A percentile compares a stretch with the other conserved stretches of the same genome.
These are phyloP conservation scores for Toxicodendron radicans DNA, from an alignment of 345 rosid species.

Conservation along the genomic window DNA sequence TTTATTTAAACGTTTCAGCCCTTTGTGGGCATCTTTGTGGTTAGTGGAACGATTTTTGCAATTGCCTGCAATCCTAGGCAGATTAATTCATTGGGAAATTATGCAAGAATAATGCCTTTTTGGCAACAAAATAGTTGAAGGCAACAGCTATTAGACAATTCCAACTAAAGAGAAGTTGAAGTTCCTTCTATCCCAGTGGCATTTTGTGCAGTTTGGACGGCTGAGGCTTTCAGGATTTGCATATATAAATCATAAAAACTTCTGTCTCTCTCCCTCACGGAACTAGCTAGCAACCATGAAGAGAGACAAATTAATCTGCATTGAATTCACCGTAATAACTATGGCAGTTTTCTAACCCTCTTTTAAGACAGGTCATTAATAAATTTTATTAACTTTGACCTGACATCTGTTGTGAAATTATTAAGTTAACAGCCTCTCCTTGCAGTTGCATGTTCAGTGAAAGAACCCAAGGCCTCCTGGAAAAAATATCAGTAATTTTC, in stretches of 20 bases:
- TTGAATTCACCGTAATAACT: slow-evolving; percentile 14
- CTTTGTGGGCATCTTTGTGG: not conserved
- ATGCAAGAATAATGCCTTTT: not conserved
- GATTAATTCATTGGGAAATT: not conserved
- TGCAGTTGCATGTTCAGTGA: too few species aligned
- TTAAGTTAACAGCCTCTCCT: too few species aligned
- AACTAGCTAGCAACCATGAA: not conserved
- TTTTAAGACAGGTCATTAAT: too few species aligned
- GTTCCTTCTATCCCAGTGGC: not conserved
- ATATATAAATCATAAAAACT: not conserved
- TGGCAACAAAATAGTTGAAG: not conserved
- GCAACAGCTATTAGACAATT: not conserved
- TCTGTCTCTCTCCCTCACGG: not conserved
- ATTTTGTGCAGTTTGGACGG: slow-evolving; percentile 3
- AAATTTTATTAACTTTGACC: not conserved
- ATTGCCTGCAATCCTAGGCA: not conserved
- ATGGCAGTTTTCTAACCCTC: not conserved
- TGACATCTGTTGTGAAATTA: too few species aligned
- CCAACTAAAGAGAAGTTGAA: not conserved
- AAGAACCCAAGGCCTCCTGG: too few species aligned
- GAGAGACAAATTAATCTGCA: slow-evolving; percentile 16
- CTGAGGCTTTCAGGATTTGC: not conserved
- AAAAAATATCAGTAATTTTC: too few species aligned
- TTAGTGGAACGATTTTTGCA: not conserved
- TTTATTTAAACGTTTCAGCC: too few species aligned